A percentile compares a stretch with the other conserved stretches of the same genome.
These are phyloP conservation scores for Catharanthus roseus DNA, from an alignment of 257 asterid genomes.

Conservation along the genomic window DNA sequence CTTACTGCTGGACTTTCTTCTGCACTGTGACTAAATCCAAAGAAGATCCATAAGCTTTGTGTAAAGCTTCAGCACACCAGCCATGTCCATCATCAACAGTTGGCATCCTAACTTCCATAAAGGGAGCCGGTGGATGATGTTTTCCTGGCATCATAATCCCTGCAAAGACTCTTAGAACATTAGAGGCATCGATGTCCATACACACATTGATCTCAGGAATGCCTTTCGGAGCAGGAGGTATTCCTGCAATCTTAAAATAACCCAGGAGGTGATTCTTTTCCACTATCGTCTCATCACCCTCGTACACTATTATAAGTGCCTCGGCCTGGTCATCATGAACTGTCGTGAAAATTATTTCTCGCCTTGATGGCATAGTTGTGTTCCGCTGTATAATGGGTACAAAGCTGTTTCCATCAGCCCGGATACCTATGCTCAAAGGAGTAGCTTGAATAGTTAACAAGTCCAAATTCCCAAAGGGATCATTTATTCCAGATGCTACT, in stretches of 20 bases:
- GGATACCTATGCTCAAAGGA: constrained; percentile 61
- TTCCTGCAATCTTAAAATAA: constrained; percentile 60
- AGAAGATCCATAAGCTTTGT: constrained; percentile 46
- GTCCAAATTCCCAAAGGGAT: constrained; percentile 73
- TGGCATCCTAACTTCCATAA: constrained; percentile 85
- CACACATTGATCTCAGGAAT: constrained; percentile 67
- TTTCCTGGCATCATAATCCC: constrained; percentile 50
- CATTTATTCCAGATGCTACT: constrained; percentile 64
- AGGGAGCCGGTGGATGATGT: constrained; percentile 36
- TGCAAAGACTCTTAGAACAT: constrained; percentile 51
- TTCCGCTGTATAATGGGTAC: constrained; percentile 52
- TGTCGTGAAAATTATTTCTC: constrained; percentile 57
- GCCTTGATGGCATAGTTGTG: constrained; percentile 56
- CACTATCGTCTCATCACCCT: constrained; percentile 44
- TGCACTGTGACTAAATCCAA: constrained; percentile 56
- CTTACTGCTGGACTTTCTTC: constrained; percentile 43
- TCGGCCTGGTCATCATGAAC: constrained; percentile 64
- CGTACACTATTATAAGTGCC: constrained; percentile 67
- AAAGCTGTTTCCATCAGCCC: constrained; percentile 52
- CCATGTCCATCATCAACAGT: constrained; percentile 81
- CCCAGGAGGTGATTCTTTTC: constrained; percentile 74
- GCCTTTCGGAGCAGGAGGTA: constrained; percentile 71
- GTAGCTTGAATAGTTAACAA: constrained; percentile 68
- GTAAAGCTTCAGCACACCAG: constrained; percentile 79
- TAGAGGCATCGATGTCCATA: constrained; percentile 69